Conservation (phyloP, 1,284 basidiomycete genomes). For the Mrakiaceae sp. region DNA sequence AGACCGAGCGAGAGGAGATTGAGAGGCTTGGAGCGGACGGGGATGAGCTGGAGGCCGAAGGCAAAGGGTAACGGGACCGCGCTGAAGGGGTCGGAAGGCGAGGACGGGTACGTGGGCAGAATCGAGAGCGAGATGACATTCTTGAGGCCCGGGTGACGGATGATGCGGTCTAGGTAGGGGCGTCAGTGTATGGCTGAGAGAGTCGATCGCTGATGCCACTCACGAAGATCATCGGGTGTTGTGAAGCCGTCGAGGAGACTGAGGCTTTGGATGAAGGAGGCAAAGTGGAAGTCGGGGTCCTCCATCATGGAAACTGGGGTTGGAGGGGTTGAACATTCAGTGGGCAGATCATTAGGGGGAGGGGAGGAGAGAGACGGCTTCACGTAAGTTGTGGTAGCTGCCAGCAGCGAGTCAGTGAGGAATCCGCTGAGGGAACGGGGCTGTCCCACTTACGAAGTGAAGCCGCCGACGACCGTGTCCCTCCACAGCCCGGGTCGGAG, state of each 20-base stretch:
- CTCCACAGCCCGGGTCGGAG: slow-evolving; percentile 21
- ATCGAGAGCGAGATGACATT: slow-evolving; percentile 22
- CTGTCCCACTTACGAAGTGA: slow-evolving; percentile 18
- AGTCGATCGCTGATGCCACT: slow-evolving; percentile 1
- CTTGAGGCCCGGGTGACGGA: slow-evolving; percentile 20
- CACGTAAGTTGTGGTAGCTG: background rate
- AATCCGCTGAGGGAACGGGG: background rate
- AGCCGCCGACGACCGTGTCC: slow-evolving; percentile 19
- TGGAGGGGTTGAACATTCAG: too few relatives aligned
- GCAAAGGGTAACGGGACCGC: slow-evolving; percentile 19
- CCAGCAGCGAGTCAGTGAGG: background rate
- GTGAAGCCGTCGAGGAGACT: slow-evolving; percentile 23
- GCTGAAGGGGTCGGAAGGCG: slow-evolving; percentile 16
- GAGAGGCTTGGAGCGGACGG: slow-evolving; percentile 12
- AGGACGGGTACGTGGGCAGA: slow-evolving; percentile 21
- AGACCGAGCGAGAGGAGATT: slow-evolving; percentile 22
- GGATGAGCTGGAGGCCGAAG: slow-evolving; percentile 25
- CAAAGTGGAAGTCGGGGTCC: slow-evolving; percentile 13
- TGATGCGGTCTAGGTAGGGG: slow-evolving; percentile 20
- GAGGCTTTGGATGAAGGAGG: slow-evolving; percentile 18
- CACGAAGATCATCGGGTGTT: slow-evolving; percentile 22
- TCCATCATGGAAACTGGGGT: background rate
- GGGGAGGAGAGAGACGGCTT: background rate
- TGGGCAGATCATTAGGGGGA: too few relatives aligned
- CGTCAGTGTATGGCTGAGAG: background rate